Evolutionary conservation across 2,329 filamentous ascomycete species (phyloP).

Genomic region (Teratosphaeria nubilosa): DNA sequence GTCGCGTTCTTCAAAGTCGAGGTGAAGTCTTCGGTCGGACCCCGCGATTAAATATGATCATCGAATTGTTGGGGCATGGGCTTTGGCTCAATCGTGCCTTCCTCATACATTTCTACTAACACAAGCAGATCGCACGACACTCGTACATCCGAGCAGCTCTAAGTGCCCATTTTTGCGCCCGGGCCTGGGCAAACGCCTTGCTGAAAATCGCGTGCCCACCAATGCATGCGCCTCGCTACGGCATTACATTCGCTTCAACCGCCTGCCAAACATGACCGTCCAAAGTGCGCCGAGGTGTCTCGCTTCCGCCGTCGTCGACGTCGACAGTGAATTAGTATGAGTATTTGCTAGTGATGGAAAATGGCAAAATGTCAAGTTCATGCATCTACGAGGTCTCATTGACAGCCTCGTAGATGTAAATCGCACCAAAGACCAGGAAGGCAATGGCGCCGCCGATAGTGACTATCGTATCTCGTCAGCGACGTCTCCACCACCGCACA

Average conservation of each 20-base stretch:
- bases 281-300: neutral
- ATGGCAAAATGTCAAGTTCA: neutral
- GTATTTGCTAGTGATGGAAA: neutral
- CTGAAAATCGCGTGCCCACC: neutral
- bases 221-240: neutral
- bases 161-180: neutral
- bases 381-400: conserved; percentile 6
- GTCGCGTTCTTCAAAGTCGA: neutral
- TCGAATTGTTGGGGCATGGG: neutral
- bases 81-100: no score
- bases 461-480: conserved; percentile 44
- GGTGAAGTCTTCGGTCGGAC: neutral
- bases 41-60: neutral
- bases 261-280: neutral
- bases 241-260: no score
- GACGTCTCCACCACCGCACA: neutral
- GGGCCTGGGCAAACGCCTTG: neutral
- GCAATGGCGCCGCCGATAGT: conserved; percentile 84
- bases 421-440: conserved; percentile 82
- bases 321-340: neutral
- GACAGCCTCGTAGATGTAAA: conserved; percentile 67
- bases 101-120: neutral
- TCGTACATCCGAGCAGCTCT: neutral
- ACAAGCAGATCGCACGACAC: neutral
- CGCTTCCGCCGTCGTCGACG: neutral